phyloP scores from a whole-genome alignment of 257 asterid species.

The Coffea canephora region DNA sequence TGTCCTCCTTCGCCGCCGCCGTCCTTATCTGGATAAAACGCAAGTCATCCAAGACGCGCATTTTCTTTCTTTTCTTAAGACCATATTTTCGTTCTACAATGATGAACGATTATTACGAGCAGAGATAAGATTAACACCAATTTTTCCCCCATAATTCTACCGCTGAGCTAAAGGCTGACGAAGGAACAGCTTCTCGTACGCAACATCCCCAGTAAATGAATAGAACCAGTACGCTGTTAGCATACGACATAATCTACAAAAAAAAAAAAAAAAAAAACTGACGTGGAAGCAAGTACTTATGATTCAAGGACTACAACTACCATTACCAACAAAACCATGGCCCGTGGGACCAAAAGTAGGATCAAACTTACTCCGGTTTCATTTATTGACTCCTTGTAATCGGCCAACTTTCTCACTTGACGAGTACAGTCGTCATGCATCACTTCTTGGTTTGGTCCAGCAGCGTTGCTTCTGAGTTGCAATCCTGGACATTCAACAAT shows the following conservation, averaged over 20 bases:
- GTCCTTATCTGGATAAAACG: background rate
- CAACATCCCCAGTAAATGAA: background rate
- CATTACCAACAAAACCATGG: background rate
- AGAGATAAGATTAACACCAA: background rate
- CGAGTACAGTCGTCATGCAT: background rate
- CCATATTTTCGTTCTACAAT: background rate
- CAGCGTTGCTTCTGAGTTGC: background rate
- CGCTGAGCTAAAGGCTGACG: no score
- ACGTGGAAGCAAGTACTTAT: background rate
- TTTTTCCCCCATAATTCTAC: no score
- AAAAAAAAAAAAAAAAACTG: background rate
- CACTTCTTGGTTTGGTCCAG: background rate
- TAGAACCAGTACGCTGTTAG: background rate
- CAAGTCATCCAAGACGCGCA: no score
- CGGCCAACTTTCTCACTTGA: background rate
- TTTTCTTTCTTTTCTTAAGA: constrained; percentile 7
- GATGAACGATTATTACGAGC: background rate
- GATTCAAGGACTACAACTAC: background rate
- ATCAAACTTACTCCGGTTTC: background rate
- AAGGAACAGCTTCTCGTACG: background rate
- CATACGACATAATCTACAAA: no score
- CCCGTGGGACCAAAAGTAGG: background rate
- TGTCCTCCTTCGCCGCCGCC: constrained; percentile 18
- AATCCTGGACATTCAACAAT: background rate
- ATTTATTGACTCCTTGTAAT: background rate